Percentiles rank a stretch among this genome's conserved stretches.
phyloP scores from a whole-genome alignment of 805 yeast species.

The Limtongia smithiae region DNA sequence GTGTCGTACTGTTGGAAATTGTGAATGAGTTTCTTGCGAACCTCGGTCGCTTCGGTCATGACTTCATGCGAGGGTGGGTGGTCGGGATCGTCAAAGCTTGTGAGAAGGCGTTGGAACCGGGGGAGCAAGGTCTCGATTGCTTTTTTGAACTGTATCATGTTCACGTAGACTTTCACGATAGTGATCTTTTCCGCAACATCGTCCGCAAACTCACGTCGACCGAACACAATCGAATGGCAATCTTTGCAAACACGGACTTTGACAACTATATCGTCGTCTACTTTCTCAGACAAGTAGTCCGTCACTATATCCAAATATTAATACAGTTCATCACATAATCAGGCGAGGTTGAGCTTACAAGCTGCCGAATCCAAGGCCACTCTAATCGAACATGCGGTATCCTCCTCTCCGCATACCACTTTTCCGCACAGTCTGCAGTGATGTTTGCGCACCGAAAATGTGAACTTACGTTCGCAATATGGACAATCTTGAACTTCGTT shows the following conservation, averaged over 20 bases:
- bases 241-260: slow-evolving; percentile 60
- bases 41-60: slow-evolving; percentile 40
- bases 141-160: slow-evolving; percentile 41
- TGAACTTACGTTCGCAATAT: slow-evolving; percentile 59
- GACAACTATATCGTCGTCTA: slow-evolving; percentile 22
- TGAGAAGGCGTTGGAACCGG: slow-evolving; percentile 42
- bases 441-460: slow-evolving; percentile 64
- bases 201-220: slow-evolving; percentile 47
- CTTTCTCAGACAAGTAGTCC: slow-evolving; percentile 16
- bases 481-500: slow-evolving; percentile 50
- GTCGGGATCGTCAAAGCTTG: slow-evolving; percentile 37
- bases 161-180: slow-evolving; percentile 43
- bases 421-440: slow-evolving; percentile 89
- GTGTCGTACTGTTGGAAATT: slow-evolving; percentile 52
- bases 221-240: slow-evolving; percentile 63
- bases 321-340: neutral
- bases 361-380: slow-evolving; percentile 27
- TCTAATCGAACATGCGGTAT: slow-evolving; percentile 67
- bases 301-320: slow-evolving; percentile 10
- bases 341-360: slow-evolving; percentile 1
- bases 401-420: slow-evolving; percentile 68
- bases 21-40: slow-evolving; percentile 47
- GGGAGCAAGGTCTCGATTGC: slow-evolving; percentile 45
- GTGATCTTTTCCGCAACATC: slow-evolving; percentile 41
- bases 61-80: slow-evolving; percentile 35